Evolutionary conservation across 441 rosid genomes (phyloP), one percentile per base, ranked within the genome.

Genomic region (Hura crepitans): DNA sequence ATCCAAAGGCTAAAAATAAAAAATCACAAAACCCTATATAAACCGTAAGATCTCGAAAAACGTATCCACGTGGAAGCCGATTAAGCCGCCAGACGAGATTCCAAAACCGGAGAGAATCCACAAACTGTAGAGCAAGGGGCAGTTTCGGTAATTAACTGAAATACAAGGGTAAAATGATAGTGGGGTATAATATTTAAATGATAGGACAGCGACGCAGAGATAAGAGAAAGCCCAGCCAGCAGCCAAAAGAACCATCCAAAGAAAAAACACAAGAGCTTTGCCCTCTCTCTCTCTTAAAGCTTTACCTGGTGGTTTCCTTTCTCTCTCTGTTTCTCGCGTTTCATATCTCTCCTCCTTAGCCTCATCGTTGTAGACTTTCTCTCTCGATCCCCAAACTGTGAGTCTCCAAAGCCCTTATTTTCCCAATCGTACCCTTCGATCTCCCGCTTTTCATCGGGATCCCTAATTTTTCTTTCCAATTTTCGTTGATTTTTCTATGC

Each of bases 261-360:
- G 70, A 54, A 63, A 64, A 28, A 14, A 56, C 68, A 73, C 57
- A 14, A 61, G 37, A 37, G 46, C 68, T 20, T 66, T 58, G 74
- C 72, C 68, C 80, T 75, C 70, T 70, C 70, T 81, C 78, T 75
- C 78, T 69, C 39, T 69, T 68, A 70, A 46, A 71, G 75, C 56
- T 72, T 39, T 14, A 62, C n/a, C 47, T 57, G 72, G 76, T 75
- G 74, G 54, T 25, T 54, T 63, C 17, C 65, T 62, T 23, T 31
- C 27, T 55, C 45, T 33, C 27, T 63, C 53, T 25, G 67, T 49
- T 74, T 68, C 57, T 80, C 75, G 63, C 28, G 61, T 65, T 53
- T 62, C 53, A 37, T 27, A 53, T 13, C 11, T 65, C 54, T 25
- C 6, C 28, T 30, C 6, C 28, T 30, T 60, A 62, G 39, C 51